Base-by-base conservation (phyloP, 352 stramenopile genomes). In the Globisporangium cystogenes region DNA sequence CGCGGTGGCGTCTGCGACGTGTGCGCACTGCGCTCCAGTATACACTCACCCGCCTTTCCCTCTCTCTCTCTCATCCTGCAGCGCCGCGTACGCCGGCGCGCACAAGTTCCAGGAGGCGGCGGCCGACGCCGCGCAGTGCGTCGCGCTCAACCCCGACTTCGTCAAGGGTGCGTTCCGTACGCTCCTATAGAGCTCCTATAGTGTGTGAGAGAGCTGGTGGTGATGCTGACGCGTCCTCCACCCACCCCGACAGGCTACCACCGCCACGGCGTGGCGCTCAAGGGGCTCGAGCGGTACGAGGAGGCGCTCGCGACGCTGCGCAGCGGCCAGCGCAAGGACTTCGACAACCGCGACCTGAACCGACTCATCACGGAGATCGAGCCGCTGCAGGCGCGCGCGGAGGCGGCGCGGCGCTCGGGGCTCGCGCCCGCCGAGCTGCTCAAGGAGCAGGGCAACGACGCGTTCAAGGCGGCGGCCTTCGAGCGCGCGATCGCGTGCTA, bases 371-470 rank as follows among this genome's bases (percentile, higher is more conserved):
- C 62, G 52, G 77, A 94, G 60, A 84, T 94, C 48, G 83, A 94
- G 67, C 83, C 83, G 54, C 64, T 94, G 33, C 75, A 87, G 53
- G 77, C 76, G 36, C 65, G 72, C n/a, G 72, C 63, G 0, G 77
- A 92, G 50, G 60, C 76, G 52, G 67, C 80, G 45, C 82, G 81
- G 36, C 81, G 83, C 48, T 74, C 72, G 36, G 78, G 74, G 39
- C 78, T 98, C 50, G 83, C 51, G 70, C 65, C 75, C 1, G 76
- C 86, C 8, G 94, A 97, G 76, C 63, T 92, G 35, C 73, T 96
- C 54, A 98, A 98, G 74, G 93, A 98, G 63, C 66, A 93, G 45
- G 88, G 94, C 42, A 97, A 98, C 70, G 87, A 97, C 52, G 74
- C 71, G 47, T 98, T 97, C 78, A 98, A 98, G 77, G 69, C 58